Evolutionary conservation across 2,329 filamentous ascomycete genomes (phyloP).

Genomic region (Fusarium sp.): DNA sequence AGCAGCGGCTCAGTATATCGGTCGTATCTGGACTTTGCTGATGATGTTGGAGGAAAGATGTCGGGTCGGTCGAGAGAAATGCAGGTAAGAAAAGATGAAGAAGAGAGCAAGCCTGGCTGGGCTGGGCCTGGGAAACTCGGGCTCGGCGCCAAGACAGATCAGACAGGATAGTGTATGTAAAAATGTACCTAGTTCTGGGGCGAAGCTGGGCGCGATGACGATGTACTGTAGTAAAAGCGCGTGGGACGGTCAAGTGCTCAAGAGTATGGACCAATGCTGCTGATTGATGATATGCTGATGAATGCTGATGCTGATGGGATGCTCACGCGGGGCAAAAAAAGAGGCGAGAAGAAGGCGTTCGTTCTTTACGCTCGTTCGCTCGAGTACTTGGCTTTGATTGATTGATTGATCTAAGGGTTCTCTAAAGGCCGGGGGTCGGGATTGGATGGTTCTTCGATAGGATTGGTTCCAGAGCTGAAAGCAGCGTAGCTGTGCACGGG

Average conservation of each 20-base stretch:
- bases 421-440: neutral
- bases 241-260: conserved; percentile 9
- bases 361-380: neutral
- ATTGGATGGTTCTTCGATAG: conserved; percentile 1
- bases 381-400: neutral
- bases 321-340: conserved; percentile 30
- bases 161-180: conserved; percentile 24
- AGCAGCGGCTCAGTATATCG: neutral
- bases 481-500: conserved; percentile 23
- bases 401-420: conserved; percentile 19
- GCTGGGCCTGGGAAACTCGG: conserved; percentile 22
- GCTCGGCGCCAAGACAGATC: conserved; percentile 32
- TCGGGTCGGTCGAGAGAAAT: conserved; percentile 22
- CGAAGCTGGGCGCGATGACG: conserved; percentile 18
- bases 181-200: conserved; percentile 16
- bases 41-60: conserved; percentile 3
- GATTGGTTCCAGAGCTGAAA: conserved; percentile 21
- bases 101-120: neutral
- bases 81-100: conserved; percentile 16
- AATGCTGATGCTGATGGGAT: conserved; percentile 17
- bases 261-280: neutral
- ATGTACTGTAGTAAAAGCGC: conserved; percentile 4
- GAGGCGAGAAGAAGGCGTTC: conserved; percentile 2
- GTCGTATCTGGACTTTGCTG: neutral
- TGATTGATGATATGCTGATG: conserved; percentile 21